Evolutionary conservation across 768 basidiomycete species (phyloP), one percentile per base, ranked within the genome.

Genomic region (Filobasidium floriforme): DNA sequence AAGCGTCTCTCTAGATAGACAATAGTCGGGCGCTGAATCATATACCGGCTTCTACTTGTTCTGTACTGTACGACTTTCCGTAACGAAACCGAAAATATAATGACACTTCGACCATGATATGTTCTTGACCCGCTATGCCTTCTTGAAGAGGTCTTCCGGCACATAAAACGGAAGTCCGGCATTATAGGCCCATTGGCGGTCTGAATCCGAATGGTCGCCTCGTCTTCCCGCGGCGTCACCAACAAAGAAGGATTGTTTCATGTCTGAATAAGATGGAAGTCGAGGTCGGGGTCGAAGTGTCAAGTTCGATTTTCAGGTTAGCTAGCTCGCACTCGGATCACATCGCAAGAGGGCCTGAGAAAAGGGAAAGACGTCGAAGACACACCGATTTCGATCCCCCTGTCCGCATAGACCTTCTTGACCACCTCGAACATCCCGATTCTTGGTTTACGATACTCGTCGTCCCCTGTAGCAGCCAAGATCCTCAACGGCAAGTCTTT

Each of bases 211-310:
- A 74, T 89, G 89, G 79, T 96, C 92, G 29, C 79, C 77, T 54
- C 28, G 41, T 54, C 92, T 85, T 12, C 92, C 92, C 12, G 91
- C 92, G 1, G 90, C 91, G 71, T 96, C 92, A 1, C 92, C 92
- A 0, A 94, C 87, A 70, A 88, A 93, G 71, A 89, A 89, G 0
- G 89, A 87, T 0, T 80, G 51, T 0, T 73, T 65, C 69, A 85
- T 83, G 75, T 93, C 91, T 92, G 72, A 0, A 40, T 65, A 26
- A 2, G n/a, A n/a, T n/a, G 32, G 32, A 40, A 5, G 6, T 22
- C 32, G 29, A 19, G 46, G 7, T 59, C 12, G 24, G 12, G 19
- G 24, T 19, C 7, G 4, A 26, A 51, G 12, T 26, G n/a, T 19
- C 19, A 51, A 12, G 12, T 51, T 19, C 24, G 7, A 7, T 3